phyloP scores from a whole-genome alignment of 2,329 filamentous ascomycete genomes.

The Sporothrix inflata region DNA sequence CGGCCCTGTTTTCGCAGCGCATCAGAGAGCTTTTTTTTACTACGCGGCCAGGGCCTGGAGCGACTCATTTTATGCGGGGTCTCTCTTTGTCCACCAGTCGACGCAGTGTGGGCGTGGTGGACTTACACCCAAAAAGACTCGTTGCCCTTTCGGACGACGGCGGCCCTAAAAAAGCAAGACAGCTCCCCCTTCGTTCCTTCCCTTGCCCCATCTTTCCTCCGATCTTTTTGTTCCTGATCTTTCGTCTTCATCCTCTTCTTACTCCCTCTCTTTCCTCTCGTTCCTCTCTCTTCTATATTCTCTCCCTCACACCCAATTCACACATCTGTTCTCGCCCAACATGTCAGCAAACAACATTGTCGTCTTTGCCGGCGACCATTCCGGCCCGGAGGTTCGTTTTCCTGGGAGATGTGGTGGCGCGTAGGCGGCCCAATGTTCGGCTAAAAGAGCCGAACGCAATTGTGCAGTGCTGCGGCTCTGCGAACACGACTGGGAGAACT shows the following conservation, averaged over 20 bases:
- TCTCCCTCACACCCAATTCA: neutral
- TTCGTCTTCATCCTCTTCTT: neutral
- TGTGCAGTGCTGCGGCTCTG: neutral
- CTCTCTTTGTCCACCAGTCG: neutral
- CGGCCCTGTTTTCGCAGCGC: neutral
- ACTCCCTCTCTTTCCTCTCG: neutral
- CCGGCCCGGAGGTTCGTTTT: constrained; percentile 74
- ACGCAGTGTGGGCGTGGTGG: neutral
- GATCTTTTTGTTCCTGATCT: neutral
- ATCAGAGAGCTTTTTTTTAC: constrained; percentile 15
- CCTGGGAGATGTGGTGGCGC: constrained; percentile 10
- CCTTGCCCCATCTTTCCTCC: constrained; percentile 6
- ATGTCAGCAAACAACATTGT: constrained; percentile 79
- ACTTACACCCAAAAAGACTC: constrained; percentile 14
- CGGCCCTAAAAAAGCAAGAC: constrained; percentile 8
- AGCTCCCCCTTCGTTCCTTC: constrained; percentile 11
- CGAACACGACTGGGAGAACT: neutral
- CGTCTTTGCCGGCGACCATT: constrained; percentile 82
- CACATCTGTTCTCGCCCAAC: constrained; percentile 35
- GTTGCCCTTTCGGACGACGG: neutral
- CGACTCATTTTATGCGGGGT: constrained; percentile 20
- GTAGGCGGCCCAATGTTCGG: neutral
- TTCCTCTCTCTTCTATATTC: neutral
- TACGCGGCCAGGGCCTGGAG: neutral
- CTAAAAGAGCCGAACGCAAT: constrained; percentile 4